Base-by-base conservation (phyloP, 768 basidiomycete genomes). In the Boletus subparvulus region DNA sequence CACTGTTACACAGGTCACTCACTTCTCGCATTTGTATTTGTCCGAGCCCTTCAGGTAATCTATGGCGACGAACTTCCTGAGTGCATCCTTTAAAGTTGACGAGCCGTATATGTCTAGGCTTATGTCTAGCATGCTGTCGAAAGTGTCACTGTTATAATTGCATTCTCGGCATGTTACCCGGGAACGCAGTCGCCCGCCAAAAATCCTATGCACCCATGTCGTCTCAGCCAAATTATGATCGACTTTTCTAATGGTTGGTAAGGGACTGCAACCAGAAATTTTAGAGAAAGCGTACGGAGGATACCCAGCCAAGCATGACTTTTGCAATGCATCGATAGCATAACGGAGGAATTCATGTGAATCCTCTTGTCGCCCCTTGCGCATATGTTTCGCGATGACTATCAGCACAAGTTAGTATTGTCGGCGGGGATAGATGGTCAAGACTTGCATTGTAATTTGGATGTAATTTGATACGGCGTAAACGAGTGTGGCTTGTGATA, bases 1-100 rank as follows among this genome's bases (percentile, higher is more conserved):
- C 41, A 39, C 24, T 11, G 44, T 43, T 45, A 26, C 42, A 44
- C 50, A 45, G 30, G 47, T 14, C n/a, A 80, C 90, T 65, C 69
- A 97, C 94, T 93, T 98, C 75, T 99, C 97, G 73, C 97, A 99
- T 70, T 95, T 93, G 73, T 99, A 99, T 75, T 95, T 95, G 78
- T 99, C 93, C 7, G 86, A 84, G 0, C 96, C 97, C 59, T 85
- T 90, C 59, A 99, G 73, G 59, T 81, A 78, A 67, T 99, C 97
- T 46, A 89, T 76, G 9, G 84, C 86, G 37, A 90, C 83, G 64
- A 97, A 97, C 66, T 86, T 88, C 36, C 81, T 79, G 54, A 96
- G 73, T 3, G 92, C 93, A 5, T 88, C 85, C 69, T 79, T 84
- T 49, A 98, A 64, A 4, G 78, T 79, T 33, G 77, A 71, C 33